Base-by-base conservation (phyloP, 192 early-diverging fungal species). In the Pilaira anomala region DNA sequence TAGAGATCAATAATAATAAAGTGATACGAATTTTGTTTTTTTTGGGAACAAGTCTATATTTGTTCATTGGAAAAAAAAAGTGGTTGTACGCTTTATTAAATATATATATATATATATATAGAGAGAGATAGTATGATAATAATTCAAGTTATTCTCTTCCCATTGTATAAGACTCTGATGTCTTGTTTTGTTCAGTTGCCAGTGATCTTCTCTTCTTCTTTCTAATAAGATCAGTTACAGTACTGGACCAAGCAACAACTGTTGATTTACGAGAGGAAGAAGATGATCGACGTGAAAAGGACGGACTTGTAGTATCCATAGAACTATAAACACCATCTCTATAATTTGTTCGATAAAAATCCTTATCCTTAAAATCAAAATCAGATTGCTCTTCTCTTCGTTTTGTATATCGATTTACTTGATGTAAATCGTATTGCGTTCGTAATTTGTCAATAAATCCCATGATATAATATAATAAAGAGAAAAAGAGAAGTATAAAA, bases 391-490 rank as follows among this genome's bases (percentile, higher is more conserved):
- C 49, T 19, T 59, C 48, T 44, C 60, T 59, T 54, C 67, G 41
- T 26, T 62, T 68, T 11, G 60, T 68, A 29, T 62, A 68, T 30
- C 45, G 46, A 19, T 56, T 51, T 48, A 68, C 53, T 24, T 42
- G 26, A 16, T 60, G 22, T 22, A 68, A 42, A 39, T 62, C 67
- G 13, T 56, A 55, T 9, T 62, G 60, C 11, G 53, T 29, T 7
- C 60, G 42, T 19, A 62, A n/a, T 22, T 61, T 62, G 29, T 55
- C 60, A 33, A 62, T 56, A 14, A 66, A 33, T 18, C 64, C 64
- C 64, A 66, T 85, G 45, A 9, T 6, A 28, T 72, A 74, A 21
- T 24, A 52, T 36, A 39, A 26, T 8, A 51, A 25, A 51, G 8
- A 51, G 25, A 19, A 1, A 51, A 51, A 30, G 14, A 30, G 16